Percentiles rank a stretch among this genome's conserved stretches.
These are phyloP conservation scores for Rhazya stricta DNA, from an alignment of 257 asterid genomes.

Conservation along the genomic window DNA sequence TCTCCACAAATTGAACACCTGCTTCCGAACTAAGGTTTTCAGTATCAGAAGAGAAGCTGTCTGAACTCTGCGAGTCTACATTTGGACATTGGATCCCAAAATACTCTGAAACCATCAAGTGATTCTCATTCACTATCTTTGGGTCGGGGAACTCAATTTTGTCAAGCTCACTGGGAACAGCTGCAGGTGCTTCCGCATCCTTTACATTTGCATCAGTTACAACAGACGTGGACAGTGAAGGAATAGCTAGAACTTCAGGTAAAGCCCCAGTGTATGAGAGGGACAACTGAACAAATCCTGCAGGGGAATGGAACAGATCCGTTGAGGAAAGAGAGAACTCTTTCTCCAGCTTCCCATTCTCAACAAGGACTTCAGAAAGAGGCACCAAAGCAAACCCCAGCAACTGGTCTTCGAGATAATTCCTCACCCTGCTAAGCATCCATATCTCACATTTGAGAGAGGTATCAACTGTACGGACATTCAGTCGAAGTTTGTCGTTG, in stretches of 20 bases:
- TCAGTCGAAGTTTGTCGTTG: conserved; percentile 59
- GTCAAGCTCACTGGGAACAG: conserved; percentile 45
- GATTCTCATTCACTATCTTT: conserved; percentile 60
- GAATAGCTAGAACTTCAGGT: conserved; percentile 69
- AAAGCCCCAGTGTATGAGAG: conserved; percentile 55
- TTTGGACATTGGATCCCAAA: conserved; percentile 55
- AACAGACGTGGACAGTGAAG: conserved; percentile 37
- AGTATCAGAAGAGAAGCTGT: conserved; percentile 51
- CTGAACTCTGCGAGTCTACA: conserved; percentile 53
- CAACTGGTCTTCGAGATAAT: conserved; percentile 89
- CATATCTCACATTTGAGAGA: conserved; percentile 90
- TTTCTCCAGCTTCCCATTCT: conserved; percentile 65
- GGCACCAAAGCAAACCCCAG: conserved; percentile 92
- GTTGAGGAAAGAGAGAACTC: conserved; percentile 90
- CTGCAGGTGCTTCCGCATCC: conserved; percentile 34
- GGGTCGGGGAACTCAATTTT: conserved; percentile 96
- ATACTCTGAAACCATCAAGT: conserved; percentile 84
- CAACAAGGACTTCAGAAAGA: conserved; percentile 59
- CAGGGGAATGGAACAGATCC: conserved; percentile 97
- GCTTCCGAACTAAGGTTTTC: conserved; percentile 45
- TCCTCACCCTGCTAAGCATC: conserved; percentile 95
- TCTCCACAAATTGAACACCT: conserved; percentile 36
- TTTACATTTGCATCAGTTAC: conserved; percentile 25
- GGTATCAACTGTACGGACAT: conserved; percentile 52
- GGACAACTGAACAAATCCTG: conserved; percentile 84